phyloP scores from a whole-genome alignment of 495 filamentous ascomycete genomes.

The Trichoderma parareesei region DNA sequence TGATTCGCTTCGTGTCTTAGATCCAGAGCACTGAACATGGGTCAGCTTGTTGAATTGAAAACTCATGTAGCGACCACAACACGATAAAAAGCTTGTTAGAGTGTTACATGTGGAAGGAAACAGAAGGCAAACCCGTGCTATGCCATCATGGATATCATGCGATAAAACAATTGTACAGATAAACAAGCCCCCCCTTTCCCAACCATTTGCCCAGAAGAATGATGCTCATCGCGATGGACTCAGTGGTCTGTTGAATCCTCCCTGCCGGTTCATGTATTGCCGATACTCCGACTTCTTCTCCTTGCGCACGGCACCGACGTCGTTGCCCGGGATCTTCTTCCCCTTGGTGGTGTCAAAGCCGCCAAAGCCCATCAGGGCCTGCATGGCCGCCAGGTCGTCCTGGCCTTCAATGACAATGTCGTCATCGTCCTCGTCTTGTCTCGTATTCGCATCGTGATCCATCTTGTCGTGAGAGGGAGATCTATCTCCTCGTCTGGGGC shows the following conservation, averaged over 20 bases:
- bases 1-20: too few species aligned
- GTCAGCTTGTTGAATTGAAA: too few species aligned
- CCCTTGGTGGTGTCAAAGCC: conserved; percentile 81
- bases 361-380: conserved; percentile 78
- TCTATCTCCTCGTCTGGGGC: neutral
- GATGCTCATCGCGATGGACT: conserved; percentile 34
- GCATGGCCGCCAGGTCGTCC: conserved; percentile 64
- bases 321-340: conserved; percentile 84
- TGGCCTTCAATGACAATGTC: conserved; percentile 52
- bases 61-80: too few species aligned
- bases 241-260: conserved; percentile 91
- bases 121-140: neutral
- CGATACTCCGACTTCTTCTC: conserved; percentile 94
- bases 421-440: conserved; percentile 34
- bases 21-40: too few species aligned
- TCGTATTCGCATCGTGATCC: conserved; percentile 18
- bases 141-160: conserved; percentile 10
- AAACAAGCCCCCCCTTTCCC: neutral
- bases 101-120: too few species aligned
- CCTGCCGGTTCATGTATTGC: conserved; percentile 98
- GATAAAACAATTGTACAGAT: neutral
- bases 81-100: neutral
- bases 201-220: too few species aligned
- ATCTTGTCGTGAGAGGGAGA: conserved; percentile 18
- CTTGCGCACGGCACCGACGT: conserved; percentile 76